Percentiles rank a stretch among this genome's conserved stretches.
Conservation (phyloP, 2,329 filamentous ascomycete species). For the Rutstroemia sp. region DNA sequence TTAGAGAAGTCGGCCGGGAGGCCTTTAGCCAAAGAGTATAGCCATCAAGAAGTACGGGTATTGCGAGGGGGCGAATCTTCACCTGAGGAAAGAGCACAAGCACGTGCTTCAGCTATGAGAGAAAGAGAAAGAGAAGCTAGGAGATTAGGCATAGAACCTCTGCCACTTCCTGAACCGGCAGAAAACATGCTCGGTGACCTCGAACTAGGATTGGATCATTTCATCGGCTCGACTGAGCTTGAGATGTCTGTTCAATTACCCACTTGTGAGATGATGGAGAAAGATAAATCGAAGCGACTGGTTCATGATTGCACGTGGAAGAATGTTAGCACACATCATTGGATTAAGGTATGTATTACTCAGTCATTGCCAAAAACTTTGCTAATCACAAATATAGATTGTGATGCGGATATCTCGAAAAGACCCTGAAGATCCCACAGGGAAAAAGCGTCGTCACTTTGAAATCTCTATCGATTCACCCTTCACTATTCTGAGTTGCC, state of each 20-base stretch:
- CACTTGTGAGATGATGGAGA: slow-evolving; percentile 61
- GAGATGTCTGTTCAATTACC: slow-evolving; percentile 68
- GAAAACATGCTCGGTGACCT: slow-evolving; percentile 58
- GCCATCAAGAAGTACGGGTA: slow-evolving; percentile 58
- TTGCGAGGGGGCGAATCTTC: slow-evolving; percentile 58
- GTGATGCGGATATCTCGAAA: slow-evolving; percentile 67
- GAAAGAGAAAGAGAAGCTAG: slow-evolving; percentile 42
- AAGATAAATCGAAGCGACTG: slow-evolving; percentile 50
- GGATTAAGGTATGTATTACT: slow-evolving; percentile 56
- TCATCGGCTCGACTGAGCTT: slow-evolving; percentile 63
- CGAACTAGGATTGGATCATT: slow-evolving; percentile 44
- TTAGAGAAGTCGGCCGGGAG: slow-evolving; percentile 66
- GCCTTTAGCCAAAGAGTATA: slow-evolving; percentile 54
- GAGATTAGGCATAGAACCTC: slow-evolving; percentile 40
- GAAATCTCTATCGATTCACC: slow-evolving; percentile 74
- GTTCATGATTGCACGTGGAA: slow-evolving; percentile 69
- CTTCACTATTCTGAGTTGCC: slow-evolving; percentile 68
- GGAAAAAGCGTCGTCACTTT: slow-evolving; percentile 58
- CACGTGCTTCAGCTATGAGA: slow-evolving; percentile 28
- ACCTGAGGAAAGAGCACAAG: slow-evolving; percentile 36
- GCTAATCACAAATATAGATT: slow-evolving; percentile 42
- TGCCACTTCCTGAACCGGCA: slow-evolving; percentile 31
- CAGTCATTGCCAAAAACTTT: not conserved
- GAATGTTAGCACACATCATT: slow-evolving; percentile 69
- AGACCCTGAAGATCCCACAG: slow-evolving; percentile 51